These are phyloP conservation scores for Tylopilus subfusipes DNA, from an alignment of 768 basidiomycete genomes.

Conservation along the genomic window DNA sequence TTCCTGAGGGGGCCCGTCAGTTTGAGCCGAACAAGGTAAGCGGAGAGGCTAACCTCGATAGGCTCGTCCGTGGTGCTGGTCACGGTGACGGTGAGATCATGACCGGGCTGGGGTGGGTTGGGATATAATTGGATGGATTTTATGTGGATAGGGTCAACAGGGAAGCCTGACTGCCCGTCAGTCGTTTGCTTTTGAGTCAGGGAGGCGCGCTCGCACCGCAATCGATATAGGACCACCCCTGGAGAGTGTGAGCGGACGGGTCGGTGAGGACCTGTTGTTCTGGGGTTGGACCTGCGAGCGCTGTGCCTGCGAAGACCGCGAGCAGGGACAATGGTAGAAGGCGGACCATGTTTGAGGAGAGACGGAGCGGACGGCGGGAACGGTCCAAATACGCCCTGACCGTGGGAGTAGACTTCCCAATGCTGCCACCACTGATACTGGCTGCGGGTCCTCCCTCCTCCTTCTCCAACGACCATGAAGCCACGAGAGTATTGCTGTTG, in stretches of 20 bases:
- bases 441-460: slow-evolving; percentile 2
- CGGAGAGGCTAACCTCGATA: slow-evolving; percentile 55
- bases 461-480: slow-evolving; percentile 46
- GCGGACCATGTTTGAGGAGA: slow-evolving; percentile 29
- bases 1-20: slow-evolving; percentile 51
- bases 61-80: slow-evolving; percentile 51
- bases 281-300: slow-evolving; percentile 19
- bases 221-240: slow-evolving; percentile 62
- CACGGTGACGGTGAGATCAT: slow-evolving; percentile 84
- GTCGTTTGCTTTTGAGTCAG: neutral
- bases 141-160: slow-evolving; percentile 52
- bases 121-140: slow-evolving; percentile 72
- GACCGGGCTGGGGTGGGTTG: slow-evolving; percentile 86
- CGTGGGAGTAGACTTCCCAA: slow-evolving; percentile 23
- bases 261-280: slow-evolving; percentile 34
- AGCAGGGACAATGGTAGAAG: slow-evolving; percentile 27
- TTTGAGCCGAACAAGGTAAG: neutral
- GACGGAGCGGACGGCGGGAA: slow-evolving; percentile 20
- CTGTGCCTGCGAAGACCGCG: slow-evolving; percentile 23
- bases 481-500: slow-evolving; percentile 89
- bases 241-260: slow-evolving; percentile 32
- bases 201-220: slow-evolving; percentile 60
- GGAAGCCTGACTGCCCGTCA: slow-evolving; percentile 38
- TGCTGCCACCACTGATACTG: neutral
- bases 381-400: slow-evolving; percentile 11